Base-by-base conservation (phyloP, 2,329 filamentous ascomycete species). In the Elsinoe batatas region DNA sequence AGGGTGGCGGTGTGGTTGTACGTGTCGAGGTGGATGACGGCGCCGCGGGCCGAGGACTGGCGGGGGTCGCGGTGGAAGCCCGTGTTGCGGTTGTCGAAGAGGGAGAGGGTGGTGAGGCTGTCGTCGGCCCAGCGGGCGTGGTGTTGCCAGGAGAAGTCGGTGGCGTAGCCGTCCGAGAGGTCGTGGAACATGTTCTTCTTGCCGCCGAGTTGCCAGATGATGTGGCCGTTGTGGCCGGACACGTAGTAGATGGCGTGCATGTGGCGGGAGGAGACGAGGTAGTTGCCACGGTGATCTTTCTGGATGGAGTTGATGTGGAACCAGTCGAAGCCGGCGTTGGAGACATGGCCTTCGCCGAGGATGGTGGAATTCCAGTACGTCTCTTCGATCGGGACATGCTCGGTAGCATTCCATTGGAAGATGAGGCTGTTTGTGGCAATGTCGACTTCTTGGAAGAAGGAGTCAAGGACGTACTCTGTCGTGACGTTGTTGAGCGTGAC, bases 281-380 rank as follows among this genome's bases (percentile, higher is more conserved):
- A 78, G 64, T 77, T 72, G 5, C 73, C 75, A 0, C 70, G 62
- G 3, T 67, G 61, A 56, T 77, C 72, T 59, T 77, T 78, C 59
- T 75, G 73, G 53, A 78, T 66, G 44, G 76, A 76, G 67, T 81
- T 80, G 65, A 82, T 74, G 64, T 81, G 78, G 62, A 72, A 74
- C 59, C 65, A 73, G 61, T 74, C 72, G 59, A 67, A 73, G 0
- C 70, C 67, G 13, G 60, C 63, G 53, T 64, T 61, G 22, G 65
- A 60, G 36, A 58, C 60, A 53, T 64, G 64, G 1, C 70, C 70
- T 22, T 73, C 75, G 18, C 72, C 70, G 17, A 72, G 67, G 47
- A 74, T 58, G 61, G 64, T 56, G 58, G 64, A 64, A 17, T 51
- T 38, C 47, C 47, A 51, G 59, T 64, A 65, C 1, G 61, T 63